Base-by-base conservation (phyloP, 768 basidiomycete genomes). In the Amylocystis lapponica region DNA sequence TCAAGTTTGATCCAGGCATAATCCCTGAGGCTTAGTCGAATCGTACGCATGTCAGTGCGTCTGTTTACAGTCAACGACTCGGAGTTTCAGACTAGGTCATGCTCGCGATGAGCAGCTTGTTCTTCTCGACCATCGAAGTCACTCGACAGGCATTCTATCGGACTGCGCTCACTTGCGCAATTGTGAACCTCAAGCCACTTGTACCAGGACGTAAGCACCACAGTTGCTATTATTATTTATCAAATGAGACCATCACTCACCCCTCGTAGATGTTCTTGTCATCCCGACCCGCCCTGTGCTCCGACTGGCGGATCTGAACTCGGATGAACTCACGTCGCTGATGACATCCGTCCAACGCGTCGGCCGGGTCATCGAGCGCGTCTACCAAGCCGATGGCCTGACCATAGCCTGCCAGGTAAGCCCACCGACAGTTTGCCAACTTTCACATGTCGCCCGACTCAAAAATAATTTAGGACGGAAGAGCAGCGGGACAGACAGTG, bases 181-280 rank as follows among this genome's bases (percentile, higher is more conserved):
- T 96, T 49, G 94, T 97, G 35, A 98, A 98, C 60, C 78, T 96
- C 48, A 96, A 92, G 55, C 95, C 94, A 1, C 82, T 96, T 51
- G 80, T 94, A 8, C 91, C 92, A 30, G 93, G 93, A 36, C 93
- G 95, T 98, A 63, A 66, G 89, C 21, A 21, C 37, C 16, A 22
- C 25, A 17, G 5, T 10, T 31, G 13, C 19, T 8, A 7, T 33
- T 30, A 25, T 23, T 4, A 16, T 19, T n/a, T 25, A 30, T 10
- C 20, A 12, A 27, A 11, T 38, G 37, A 16, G 34, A 16, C 29
- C 21, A 33, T 23, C 25, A 35, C 27, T 21, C n/a, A 21, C 33
- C 35, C n/a, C 39, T 13, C 26, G 27, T 48, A 79, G 78, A 82
- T 59, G 71, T 79, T 3, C 72, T 82, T 16, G 68, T 81, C 39